Conservation (phyloP, 1,284 basidiomycete genomes). For the Boletus sp. region DNA sequence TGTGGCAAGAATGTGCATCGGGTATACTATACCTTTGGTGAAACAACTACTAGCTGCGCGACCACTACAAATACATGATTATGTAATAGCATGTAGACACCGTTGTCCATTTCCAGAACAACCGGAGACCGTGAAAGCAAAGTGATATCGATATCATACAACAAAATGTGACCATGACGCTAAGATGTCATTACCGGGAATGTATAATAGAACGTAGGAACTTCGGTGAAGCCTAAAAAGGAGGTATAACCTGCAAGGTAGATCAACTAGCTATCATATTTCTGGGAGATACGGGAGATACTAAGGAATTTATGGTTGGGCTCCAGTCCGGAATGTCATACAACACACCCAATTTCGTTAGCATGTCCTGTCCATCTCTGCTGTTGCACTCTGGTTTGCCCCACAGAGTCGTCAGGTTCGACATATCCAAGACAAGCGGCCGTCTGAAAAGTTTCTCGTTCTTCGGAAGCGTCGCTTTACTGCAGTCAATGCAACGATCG, state of each 20-base stretch:
- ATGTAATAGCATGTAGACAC: no score
- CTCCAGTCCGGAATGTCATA: background rate
- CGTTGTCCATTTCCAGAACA: no score
- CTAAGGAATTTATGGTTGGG: background rate
- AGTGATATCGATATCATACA: no score
- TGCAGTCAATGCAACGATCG: conserved; percentile 23
- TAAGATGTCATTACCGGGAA: background rate
- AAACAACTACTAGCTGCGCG: no score
- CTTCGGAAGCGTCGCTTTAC: conserved; percentile 6
- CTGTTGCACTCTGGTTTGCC: conserved; percentile 6
- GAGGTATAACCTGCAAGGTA: background rate
- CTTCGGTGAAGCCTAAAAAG: background rate
- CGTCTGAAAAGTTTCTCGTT: conserved; percentile 19
- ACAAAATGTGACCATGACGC: no score
- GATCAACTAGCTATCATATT: background rate
- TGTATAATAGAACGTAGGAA: background rate
- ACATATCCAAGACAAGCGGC: conserved; percentile 15
- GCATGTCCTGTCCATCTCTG: conserved; percentile 12
- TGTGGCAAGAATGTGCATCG: no score
- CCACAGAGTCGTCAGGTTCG: conserved; percentile 11
- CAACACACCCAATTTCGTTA: conserved; percentile 25
- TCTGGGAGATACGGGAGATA: background rate
- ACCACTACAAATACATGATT: no score
- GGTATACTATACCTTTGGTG: no score
- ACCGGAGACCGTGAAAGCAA: no score